These are phyloP conservation scores for Microstroma glucosiphilum DNA, from an alignment of 1,284 basidiomycete species.

Conservation along the genomic window DNA sequence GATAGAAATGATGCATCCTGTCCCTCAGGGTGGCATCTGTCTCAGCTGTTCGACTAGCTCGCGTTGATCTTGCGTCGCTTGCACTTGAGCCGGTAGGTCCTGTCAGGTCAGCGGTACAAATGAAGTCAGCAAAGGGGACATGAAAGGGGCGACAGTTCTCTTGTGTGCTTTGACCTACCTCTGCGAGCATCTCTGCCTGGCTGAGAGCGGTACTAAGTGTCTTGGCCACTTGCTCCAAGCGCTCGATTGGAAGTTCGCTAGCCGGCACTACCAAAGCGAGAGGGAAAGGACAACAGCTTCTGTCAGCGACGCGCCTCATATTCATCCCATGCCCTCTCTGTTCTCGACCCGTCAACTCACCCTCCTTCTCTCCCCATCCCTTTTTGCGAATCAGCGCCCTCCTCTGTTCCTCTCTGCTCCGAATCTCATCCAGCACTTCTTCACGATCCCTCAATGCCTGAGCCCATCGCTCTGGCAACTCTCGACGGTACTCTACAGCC, in stretches of 20 bases:
- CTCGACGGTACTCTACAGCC: not conserved
- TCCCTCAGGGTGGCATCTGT: constrained; percentile 1
- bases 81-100: not conserved
- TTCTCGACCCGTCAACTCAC: not conserved
- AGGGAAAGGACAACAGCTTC: no score
- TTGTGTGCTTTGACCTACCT: not conserved
- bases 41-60: constrained; percentile 5
- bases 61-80: not conserved
- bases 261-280: no score
- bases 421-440: not conserved
- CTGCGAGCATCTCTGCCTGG: constrained; percentile 4
- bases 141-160: not conserved
- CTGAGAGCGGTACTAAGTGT: not conserved
- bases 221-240: not conserved
- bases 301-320: not conserved
- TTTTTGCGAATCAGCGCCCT: not conserved
- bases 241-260: not conserved
- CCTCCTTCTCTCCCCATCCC: not conserved
- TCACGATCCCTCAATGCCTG: not conserved
- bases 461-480: not conserved
- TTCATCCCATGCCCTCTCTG: not conserved
- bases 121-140: not conserved
- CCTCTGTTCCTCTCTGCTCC: not conserved
- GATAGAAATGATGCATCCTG: not conserved
- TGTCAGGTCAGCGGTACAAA: not conserved